phyloP scores from a whole-genome alignment of 805 yeast genomes.

The Lipomyces orientalis region DNA sequence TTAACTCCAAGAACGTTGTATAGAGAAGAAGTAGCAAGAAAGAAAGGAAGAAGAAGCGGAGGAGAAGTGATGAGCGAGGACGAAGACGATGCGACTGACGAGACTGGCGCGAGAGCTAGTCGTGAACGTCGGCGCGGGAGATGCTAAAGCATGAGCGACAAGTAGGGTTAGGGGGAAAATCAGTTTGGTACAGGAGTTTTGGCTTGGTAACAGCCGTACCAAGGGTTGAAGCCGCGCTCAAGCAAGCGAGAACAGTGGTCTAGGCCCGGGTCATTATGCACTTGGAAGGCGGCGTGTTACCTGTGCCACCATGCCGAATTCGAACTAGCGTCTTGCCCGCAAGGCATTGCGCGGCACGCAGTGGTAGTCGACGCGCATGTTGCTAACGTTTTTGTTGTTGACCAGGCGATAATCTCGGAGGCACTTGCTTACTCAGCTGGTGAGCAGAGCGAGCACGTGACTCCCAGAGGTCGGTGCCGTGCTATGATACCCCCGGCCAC shows the following conservation, averaged over 20 bases:
- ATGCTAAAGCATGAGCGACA: slow-evolving; percentile 8
- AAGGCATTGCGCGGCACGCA: not conserved
- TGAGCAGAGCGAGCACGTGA: not conserved
- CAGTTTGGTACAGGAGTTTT: not conserved
- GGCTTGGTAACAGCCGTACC: not conserved
- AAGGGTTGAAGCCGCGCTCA: not conserved
- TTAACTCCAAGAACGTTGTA: not conserved
- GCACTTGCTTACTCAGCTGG: slow-evolving; percentile 6
- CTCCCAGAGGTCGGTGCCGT: not conserved
- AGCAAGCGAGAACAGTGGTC: not conserved
- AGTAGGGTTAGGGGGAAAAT: slow-evolving; percentile 20
- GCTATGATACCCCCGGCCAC: not conserved
- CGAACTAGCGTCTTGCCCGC: not conserved
- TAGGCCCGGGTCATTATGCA: slow-evolving; percentile 1
- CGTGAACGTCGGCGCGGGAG: not conserved
- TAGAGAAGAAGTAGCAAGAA: slow-evolving; percentile 10
- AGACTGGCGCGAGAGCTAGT: slow-evolving; percentile 22
- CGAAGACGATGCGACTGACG: slow-evolving; percentile 11
- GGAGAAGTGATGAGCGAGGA: not conserved
- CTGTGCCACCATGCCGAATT: not conserved
- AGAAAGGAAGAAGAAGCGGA: slow-evolving; percentile 8
- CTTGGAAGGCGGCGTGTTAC: not conserved
- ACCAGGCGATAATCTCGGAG: not conserved
- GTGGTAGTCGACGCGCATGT: not conserved
- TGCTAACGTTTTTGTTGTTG: not conserved